These are phyloP conservation scores for Xylaria telfairii DNA, from an alignment of 495 filamentous ascomycete species.

Conservation along the genomic window DNA sequence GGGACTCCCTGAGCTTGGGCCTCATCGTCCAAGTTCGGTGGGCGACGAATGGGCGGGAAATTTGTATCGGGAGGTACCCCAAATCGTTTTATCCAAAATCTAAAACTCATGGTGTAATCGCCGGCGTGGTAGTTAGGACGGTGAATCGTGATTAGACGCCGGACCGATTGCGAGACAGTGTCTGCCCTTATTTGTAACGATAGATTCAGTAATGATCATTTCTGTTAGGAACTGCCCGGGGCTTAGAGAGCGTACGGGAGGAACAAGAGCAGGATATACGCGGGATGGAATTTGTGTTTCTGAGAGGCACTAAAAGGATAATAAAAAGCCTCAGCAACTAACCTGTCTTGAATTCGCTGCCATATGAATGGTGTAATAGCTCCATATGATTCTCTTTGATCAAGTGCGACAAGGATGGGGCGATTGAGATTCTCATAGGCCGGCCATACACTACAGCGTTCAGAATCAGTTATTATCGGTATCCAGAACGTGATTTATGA, in stretches of 20 bases:
- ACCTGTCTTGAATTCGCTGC: not conserved
- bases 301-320: not conserved
- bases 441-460: not conserved
- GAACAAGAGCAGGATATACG: not conserved
- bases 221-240: not conserved
- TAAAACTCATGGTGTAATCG: too few relatives aligned
- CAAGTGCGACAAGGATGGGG: not conserved
- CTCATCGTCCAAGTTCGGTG: not conserved
- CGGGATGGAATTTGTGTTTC: not conserved
- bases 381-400: not conserved
- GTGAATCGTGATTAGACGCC: not conserved
- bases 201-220: not conserved
- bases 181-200: not conserved
- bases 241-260: not conserved
- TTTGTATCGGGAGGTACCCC: too few relatives aligned
- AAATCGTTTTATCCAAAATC: too few relatives aligned
- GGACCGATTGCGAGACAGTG: not conserved
- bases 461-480: not conserved
- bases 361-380: not conserved
- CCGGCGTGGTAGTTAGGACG: too few relatives aligned
- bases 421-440: not conserved
- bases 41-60: not conserved
- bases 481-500: not conserved
- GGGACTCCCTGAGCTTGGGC: not conserved
- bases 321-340: not conserved